Evolutionary conservation across 2,329 filamentous ascomycete species (phyloP), one percentile per base, ranked within the genome.

Genomic region (Apiospora malaysiana): DNA sequence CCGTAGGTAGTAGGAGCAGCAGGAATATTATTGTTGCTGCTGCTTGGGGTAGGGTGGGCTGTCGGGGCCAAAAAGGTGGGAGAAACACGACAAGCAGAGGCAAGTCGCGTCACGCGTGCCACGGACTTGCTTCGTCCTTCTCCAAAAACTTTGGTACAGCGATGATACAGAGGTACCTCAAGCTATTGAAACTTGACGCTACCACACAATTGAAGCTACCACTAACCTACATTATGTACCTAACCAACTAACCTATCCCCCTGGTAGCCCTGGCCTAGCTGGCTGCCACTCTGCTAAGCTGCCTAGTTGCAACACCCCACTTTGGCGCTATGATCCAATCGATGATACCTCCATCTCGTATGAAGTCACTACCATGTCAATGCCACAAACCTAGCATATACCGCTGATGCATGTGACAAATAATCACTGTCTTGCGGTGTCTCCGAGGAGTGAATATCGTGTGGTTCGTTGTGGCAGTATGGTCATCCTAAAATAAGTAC

Each of bases 81-180:
- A 70, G 68, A 71, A 71, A 71, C 70, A 71, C 68, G 69, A 56
- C 25, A 45, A 46, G 59, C 65, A 46, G 46, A 46, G n/a, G n/a
- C 68, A 27, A 71, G 56, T 63, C 70, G 70, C 70, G 70, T 71
- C 63, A 66, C 70, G 70, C 70, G 70, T 68, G 66, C 68, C 63
- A 47, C 32, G 65, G 40, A 12, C 27, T 47, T 47, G 6, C 45
- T 27, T 37, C 27, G n/a, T n/a, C n/a, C n/a, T n/a, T n/a, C 51
- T 18, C 32, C 32, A 32, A 32, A 37, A 37, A 27, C 51, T n/a
- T n/a, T n/a, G n/a, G n/a, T n/a, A n/a, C n/a, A n/a, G n/a, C n/a
- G n/a, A n/a, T n/a, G n/a, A n/a, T n/a, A n/a, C n/a, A n/a, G n/a
- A n/a, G n/a, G n/a, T n/a, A n/a, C n/a, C n/a, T n/a, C n/a, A n/a